phyloP scores from a whole-genome alignment of 768 basidiomycete species.

The Calocybe cyanea region DNA sequence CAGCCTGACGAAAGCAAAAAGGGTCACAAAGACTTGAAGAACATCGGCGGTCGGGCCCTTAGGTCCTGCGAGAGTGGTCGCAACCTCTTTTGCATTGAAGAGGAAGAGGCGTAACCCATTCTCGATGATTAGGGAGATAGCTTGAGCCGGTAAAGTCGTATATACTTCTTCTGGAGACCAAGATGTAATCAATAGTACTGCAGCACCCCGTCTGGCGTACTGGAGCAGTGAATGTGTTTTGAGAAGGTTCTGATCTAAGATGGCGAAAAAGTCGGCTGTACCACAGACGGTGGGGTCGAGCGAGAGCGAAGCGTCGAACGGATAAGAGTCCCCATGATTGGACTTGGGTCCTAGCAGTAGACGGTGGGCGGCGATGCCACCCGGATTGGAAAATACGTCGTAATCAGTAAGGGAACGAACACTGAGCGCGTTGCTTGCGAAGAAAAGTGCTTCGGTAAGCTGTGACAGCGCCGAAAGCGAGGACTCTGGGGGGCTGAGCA shows the following conservation, averaged over 20 bases:
- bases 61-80: slow-evolving; percentile 35
- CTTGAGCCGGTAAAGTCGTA: slow-evolving; percentile 57
- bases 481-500: slow-evolving; percentile 60
- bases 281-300: slow-evolving; percentile 44
- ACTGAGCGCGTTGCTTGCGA: slow-evolving; percentile 43
- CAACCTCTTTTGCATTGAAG: slow-evolving; percentile 55
- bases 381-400: slow-evolving; percentile 72
- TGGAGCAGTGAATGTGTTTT: slow-evolving; percentile 73
- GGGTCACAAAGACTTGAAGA: slow-evolving; percentile 55
- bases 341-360: slow-evolving; percentile 58
- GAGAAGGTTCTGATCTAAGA: slow-evolving; percentile 74
- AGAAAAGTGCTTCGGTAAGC: slow-evolving; percentile 57
- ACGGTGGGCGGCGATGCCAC: slow-evolving; percentile 66
- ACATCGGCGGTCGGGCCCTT: slow-evolving; percentile 33
- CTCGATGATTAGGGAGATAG: slow-evolving; percentile 41
- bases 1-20: slow-evolving; percentile 81
- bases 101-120: slow-evolving; percentile 56
- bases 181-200: slow-evolving; percentile 68
- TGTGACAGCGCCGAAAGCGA: slow-evolving; percentile 53
- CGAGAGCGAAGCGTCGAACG: slow-evolving; percentile 56
- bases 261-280: slow-evolving; percentile 63
- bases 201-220: slow-evolving; percentile 60
- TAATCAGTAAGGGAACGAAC: slow-evolving; percentile 64
- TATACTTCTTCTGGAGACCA: slow-evolving; percentile 77
- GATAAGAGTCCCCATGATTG: slow-evolving; percentile 34